Evolutionary conservation across 257 asterid species (phyloP).

Genomic region (Nicotiana benthamiana): DNA sequence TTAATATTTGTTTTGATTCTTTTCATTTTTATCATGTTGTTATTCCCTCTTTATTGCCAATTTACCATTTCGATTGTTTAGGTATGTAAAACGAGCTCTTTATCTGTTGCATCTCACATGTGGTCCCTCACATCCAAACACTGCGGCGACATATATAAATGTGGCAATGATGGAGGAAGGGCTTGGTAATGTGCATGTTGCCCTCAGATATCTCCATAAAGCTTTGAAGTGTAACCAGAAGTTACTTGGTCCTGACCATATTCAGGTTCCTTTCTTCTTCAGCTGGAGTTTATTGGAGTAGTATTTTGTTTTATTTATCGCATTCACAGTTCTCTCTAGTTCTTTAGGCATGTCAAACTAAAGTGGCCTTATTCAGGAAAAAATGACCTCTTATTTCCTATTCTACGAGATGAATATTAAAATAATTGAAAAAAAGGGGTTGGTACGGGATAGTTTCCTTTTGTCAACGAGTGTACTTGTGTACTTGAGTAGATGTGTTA

Average conservation of each 20-base stretch:
- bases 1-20: background rate
- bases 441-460: background rate
- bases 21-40: background rate
- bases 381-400: background rate
- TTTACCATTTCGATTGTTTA: constrained; percentile 19
- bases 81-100: constrained; percentile 96
- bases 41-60: background rate
- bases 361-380: background rate
- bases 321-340: background rate
- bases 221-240: constrained; percentile 94
- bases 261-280: constrained; percentile 51
- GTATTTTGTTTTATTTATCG: background rate
- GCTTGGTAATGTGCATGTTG: constrained; percentile 97
- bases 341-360: background rate
- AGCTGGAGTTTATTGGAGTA: background rate
- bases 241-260: constrained; percentile 91
- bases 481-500: background rate
- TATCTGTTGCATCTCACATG: constrained; percentile 96
- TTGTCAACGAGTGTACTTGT: background rate
- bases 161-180: constrained; percentile 99
- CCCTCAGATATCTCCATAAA: constrained; percentile 97
- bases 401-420: background rate
- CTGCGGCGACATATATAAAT: constrained; percentile 97
- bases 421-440: background rate
- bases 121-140: constrained; percentile 97